Base-by-base conservation (phyloP, 768 basidiomycete species). In the Mycena indigotica region DNA sequence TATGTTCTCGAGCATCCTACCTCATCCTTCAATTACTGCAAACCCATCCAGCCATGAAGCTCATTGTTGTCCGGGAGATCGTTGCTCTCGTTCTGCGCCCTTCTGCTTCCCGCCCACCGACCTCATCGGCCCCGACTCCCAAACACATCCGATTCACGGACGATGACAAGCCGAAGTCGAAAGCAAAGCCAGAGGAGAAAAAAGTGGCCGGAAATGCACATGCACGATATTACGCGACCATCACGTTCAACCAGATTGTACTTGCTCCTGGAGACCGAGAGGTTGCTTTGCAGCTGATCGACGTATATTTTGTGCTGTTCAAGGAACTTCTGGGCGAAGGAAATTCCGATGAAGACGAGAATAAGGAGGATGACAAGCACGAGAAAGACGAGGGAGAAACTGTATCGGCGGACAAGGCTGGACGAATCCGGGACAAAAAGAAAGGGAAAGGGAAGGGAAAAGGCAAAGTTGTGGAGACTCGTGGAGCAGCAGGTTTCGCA, bases 261-360 rank as follows among this genome's bases (percentile, higher is more conserved):
- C 78, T 98, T 28, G 75, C 79, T 10, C 79, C 82, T 5, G 75
- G 69, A 17, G 95, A 97, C 64, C 77, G 82, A 8, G 84, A 84
- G 0, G 89, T 94, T 10, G 89, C 95, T 15, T 73, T 86, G 45
- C 81, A 84, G 58, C 78, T 98, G 58, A 86, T 98, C 19, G 89
- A 94, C 50, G 81, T 95, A 3, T 98, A 98, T 73, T 99, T 98
- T 66, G 89, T 95, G 75, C 81, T 98, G 68, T 99, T 99, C 78
- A 80, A 87, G 66, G 93, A 93, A 65, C 75, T 97, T 10, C 80
- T 98, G 2, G 89, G 91, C 0, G 86, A 90, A 63, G 77, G 75
- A 13, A 71, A 73, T 24, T 58, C 66, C 4, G 48, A 58, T 3
- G 70, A 70, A 35, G 65, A 60, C 0, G 66, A 55, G 0, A 78